Evolutionary conservation across 192 early-diverging fungal species (phyloP), one percentile per base, ranked within the genome.

Genomic region (Podila epigama): DNA sequence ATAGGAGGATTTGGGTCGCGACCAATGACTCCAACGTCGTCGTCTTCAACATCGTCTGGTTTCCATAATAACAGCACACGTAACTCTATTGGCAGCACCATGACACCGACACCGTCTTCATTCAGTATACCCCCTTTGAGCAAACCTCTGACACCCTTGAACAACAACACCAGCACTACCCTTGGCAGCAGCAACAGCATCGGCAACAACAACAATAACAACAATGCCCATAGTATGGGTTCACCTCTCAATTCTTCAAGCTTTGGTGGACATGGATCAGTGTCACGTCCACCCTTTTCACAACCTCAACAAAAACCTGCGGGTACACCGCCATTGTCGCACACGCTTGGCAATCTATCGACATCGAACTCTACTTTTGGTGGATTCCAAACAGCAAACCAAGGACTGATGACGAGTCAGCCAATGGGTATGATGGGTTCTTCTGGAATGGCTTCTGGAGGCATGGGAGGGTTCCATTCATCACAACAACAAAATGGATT

Each of bases 241-340:
- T 16, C 53, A 3, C 66, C 73, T n/a, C 20, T 58, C 8, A 53
- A 44, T 1, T 68, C 66, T 16, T 60, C 42, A 51, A 60, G 31
- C 16, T 62, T 51, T 4, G n/a, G n/a, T n/a, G n/a, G n/a, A n/a
- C n/a, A n/a, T n/a, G n/a, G n/a, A n/a, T 41, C 63, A 20, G 22
- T 55, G 3, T 13, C 60, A 22, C 66, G 73, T n/a, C 60, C 55
- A 13, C 53, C 73, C 0, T 77, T 77, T 36, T 68, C 73, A 4
- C 73, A 77, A 66, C 73, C 73, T 27, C 73, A 77, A 44, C 73
- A 77, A 39, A 77, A 77, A 33, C 73, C 73, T 36, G 61, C 66
- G 29, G 73, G 73, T 4, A 64, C 73, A 5, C 65, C 61, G 8
- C 73, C 73, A 27, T 32, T 77, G 4, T 77, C 73, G 4, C 73